Percentiles rank a stretch among this genome's conserved stretches.
Conservation (phyloP, 371 early-diverging fungal genomes). For the Blastocladiella emersonii region DNA sequence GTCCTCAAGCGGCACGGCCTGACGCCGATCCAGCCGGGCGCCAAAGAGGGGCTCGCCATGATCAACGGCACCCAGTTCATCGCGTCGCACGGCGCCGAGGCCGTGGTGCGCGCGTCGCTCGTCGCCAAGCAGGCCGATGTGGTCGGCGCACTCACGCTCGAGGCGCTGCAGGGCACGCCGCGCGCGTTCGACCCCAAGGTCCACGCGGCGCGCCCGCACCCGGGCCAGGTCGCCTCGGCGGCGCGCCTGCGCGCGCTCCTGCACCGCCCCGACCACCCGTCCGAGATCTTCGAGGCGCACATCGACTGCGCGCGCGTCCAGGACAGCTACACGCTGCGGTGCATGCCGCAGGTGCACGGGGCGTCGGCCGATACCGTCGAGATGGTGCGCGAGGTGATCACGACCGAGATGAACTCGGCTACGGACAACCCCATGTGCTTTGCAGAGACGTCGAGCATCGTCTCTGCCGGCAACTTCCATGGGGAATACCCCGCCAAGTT, state of each 20-base stretch:
- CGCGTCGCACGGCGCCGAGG: constrained; percentile 8
- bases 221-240: constrained; percentile 8
- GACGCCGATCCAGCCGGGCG: constrained; percentile 6
- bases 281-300: constrained; percentile 5
- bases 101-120: constrained; percentile 2
- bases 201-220: constrained; percentile 7
- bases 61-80: constrained; percentile 12
- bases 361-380: background rate
- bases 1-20: constrained; percentile 8
- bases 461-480: constrained; percentile 10
- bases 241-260: constrained; percentile 1
- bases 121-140: constrained; percentile 8
- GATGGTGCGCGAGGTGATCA: background rate
- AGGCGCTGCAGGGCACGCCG: constrained; percentile 10
- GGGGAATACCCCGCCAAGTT: constrained; percentile 9
- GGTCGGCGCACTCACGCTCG: constrained; percentile 9
- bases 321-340: constrained; percentile 10
- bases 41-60: constrained; percentile 11
- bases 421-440: constrained; percentile 12
- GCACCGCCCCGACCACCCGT: background rate
- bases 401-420: constrained; percentile 8
- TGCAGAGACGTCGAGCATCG: constrained; percentile 1
- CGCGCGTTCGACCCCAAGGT: constrained; percentile 8
- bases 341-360: constrained; percentile 12
- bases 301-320: constrained; percentile 6